Evolutionary conservation across 2,329 filamentous ascomycete genomes (phyloP), one percentile per base, ranked within the genome.

Genomic region (Fusarium aywerte): DNA sequence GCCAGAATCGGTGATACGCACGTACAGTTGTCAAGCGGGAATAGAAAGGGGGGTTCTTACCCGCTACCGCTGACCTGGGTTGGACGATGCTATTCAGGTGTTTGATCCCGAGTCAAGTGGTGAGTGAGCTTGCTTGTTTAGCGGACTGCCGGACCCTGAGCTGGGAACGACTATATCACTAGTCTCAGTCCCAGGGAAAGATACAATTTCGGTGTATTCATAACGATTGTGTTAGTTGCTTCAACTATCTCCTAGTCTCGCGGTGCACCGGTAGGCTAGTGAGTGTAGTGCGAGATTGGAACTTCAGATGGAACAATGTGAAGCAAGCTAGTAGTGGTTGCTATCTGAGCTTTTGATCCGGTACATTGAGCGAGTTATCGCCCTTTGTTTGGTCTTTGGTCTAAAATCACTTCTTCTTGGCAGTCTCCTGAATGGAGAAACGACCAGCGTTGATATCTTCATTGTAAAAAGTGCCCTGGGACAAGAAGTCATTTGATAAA

Each of bases 51-150:
- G 27, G 25, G 31, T 21, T 50, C 12, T 16, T 5, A 13, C 31
- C 27, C 38, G 33, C 29, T 63, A 63, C 50, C 50, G 9, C 7
- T 33, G 12, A 18, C n/a, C 36, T 20, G 45, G 53, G 32, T 51
- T 31, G 27, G 21, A 20, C 10, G 11, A 53, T 40, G 23, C 4
- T 12, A 29, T 50, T 7, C 27, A 21, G 27, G 18, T 33, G 52
- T 38, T 55, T 16, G 21, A 32, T 25, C 16, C 27, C 38, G 21
- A 53, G 16, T 44, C 43, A 43, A 20, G 36, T 5, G 25, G 13
- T 21, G 13, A 31, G n/a, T 32, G 25, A 11, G 15, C 6, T 32
- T 31, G 4, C 6, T 32, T 31, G 4, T 44, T 32, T 44, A 58
- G 54, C 16, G 25, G 20, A n/a, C 27, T 27, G 11, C 32, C 44